Base-by-base conservation (phyloP, 352 stramenopile species). In the Pythium utonaiense region DNA sequence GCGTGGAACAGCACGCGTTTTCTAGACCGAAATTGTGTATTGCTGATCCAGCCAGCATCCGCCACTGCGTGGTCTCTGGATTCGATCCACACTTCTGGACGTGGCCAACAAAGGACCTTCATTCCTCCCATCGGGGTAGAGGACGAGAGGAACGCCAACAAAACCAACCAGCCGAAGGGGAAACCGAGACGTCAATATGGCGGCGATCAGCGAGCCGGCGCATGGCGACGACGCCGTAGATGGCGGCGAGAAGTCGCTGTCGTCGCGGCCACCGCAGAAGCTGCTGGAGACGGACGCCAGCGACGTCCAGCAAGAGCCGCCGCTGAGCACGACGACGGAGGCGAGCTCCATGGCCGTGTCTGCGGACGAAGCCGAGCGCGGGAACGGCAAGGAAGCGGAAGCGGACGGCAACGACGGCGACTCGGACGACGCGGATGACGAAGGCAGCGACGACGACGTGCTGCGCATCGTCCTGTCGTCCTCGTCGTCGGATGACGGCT, bases 371-470 rank as follows among this genome's bases (percentile, higher is more conserved):
- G 21, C 42, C 21, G 57, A 60, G 40, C 40, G 40, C 13, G 59
- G 59, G 10, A 42, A 63, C 30, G 57, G 58, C 27, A 40, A 58
- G 3, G 40, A 33, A 13, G 19, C 45, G 1, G 8, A 47, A 2
- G n/a, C 21, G 13, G 21, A 55, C 33, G 53, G 62, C 2, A 49
- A 67, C 13, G 69, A 64, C 52, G 73, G 64, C 60, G 69, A 77
- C 24, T 75, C 77, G 40, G 74, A 73, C 28, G 55, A 57, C 27
- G 67, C 67, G 42, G 70, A 75, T 51, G 49, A 71, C 19, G 69
- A 74, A 30, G 79, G 77, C 38, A 84, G 73, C 68, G 79, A 87
- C 50, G 36, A 61, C 34, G 60, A 66, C 33, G 50, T 47, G 16
- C 44, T 66, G 42, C 74, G 66, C 52, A 73, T 68, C 58, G 71